A percentile compares a stretch with the other conserved stretches of the same genome.
These are phyloP conservation scores for Blastobotrys raffinosifermentans DNA, from an alignment of 1,139 yeast genomes.

Conservation along the genomic window DNA sequence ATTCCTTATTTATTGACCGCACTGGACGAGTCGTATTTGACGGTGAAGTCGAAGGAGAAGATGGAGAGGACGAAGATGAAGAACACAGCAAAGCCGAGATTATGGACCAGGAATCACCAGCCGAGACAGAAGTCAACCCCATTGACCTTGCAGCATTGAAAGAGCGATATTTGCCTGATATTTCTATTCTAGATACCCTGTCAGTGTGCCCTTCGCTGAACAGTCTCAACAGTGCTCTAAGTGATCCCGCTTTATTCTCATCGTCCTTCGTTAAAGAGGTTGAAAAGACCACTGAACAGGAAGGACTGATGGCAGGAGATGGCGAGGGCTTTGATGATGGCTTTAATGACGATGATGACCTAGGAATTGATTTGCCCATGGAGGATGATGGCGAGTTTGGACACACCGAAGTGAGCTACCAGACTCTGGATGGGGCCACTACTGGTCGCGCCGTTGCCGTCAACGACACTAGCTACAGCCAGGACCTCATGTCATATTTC, in stretches of 20 bases:
- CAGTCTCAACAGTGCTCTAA: constrained; percentile 51
- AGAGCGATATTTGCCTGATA: constrained; percentile 21
- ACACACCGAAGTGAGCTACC: constrained; percentile 24
- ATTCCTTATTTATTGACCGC: constrained; percentile 55
- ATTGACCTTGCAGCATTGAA: constrained; percentile 17
- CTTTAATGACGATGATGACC: constrained; percentile 18
- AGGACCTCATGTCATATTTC: constrained; percentile 72
- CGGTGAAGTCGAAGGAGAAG: constrained; percentile 30
- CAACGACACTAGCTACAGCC: constrained; percentile 36
- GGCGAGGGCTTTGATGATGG: constrained; percentile 19
- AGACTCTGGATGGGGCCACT: neutral
- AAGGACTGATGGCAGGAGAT: constrained; percentile 14
- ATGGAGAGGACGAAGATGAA: constrained; percentile 20
- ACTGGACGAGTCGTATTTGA: constrained; percentile 63
- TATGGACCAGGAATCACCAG: constrained; percentile 1
- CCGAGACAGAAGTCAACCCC: constrained; percentile 2
- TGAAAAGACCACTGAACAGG: constrained; percentile 14
- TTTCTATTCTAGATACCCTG: constrained; percentile 33
- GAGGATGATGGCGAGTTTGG: constrained; percentile 18
- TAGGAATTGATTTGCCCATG: constrained; percentile 27
- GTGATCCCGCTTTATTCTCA: constrained; percentile 37
- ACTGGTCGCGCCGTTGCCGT: constrained; percentile 1
- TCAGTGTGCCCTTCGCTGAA: constrained; percentile 60
- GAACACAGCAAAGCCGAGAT: constrained; percentile 6
- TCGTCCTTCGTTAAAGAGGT: constrained; percentile 21